Conservation (phyloP, 495 filamentous ascomycete species). For the Xylaria flabelliformis region DNA sequence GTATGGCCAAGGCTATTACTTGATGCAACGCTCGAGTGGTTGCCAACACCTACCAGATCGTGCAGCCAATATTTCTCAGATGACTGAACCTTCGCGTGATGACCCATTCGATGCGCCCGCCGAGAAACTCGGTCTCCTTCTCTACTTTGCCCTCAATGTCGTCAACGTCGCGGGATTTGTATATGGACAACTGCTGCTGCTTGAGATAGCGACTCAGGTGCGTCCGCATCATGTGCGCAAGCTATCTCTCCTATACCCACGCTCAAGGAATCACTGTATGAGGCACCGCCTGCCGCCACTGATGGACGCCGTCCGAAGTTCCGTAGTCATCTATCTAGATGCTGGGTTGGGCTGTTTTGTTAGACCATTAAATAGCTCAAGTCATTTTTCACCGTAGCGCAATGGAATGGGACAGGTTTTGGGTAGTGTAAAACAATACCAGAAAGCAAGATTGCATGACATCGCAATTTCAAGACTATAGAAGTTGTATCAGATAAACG, state of each 20-base stretch:
- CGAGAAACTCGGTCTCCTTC: conserved; percentile 38
- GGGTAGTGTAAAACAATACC: background rate
- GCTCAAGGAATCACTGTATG: background rate
- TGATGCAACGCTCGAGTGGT: too few species aligned
- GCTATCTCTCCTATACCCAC: conserved; percentile 27
- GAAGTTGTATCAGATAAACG: background rate
- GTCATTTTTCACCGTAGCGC: background rate
- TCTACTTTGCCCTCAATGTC: conserved; percentile 17
- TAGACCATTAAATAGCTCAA: background rate
- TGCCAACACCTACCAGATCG: too few species aligned
- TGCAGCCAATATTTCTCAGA: too few species aligned
- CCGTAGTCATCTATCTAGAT: background rate
- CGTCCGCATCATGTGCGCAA: conserved; percentile 34
- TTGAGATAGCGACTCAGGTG: too few species aligned
- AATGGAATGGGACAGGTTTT: background rate
- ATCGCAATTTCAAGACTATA: background rate
- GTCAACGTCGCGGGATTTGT: too few species aligned
- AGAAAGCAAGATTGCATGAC: background rate
- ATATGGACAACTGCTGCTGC: too few species aligned
- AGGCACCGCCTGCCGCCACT: conserved; percentile 35
- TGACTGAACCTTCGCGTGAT: too few species aligned
- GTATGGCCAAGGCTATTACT: too few species aligned
- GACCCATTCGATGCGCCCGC: conserved; percentile 8
- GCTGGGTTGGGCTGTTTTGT: background rate
- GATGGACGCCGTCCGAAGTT: conserved; percentile 28